Base-by-base conservation (phyloP, 2,329 filamentous ascomycete species). In the Aspergillus novoparasiticus region DNA sequence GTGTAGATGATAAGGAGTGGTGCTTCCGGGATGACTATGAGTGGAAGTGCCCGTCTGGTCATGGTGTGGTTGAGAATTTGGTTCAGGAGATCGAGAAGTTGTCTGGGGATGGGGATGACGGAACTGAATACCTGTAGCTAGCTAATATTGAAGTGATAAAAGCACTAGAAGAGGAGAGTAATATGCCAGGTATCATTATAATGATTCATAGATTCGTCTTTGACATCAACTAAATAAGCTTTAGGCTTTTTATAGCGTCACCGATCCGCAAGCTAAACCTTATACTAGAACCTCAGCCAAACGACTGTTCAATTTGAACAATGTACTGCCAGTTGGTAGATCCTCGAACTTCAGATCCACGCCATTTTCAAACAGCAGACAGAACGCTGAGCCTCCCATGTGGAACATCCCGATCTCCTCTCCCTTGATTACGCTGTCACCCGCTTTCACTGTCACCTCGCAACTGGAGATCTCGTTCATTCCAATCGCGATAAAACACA, bases 401-500 rank as follows among this genome's bases (percentile, higher is more conserved):
- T 60, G 48, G 26, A 60, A 54, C 48, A 60, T 60, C 6, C 48
- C 58, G 12, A 54, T 50, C 48, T 53, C 28, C 3, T 60, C 30
- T 34, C 48, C 48, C 48, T 60, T n/a, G 26, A 6, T 28, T n/a
- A 60, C 58, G 26, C 28, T 16, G 23, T 55, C 32, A 21, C 21
- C 30, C 12, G 30, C 26, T 16, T 59, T 36, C n/a, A 59, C 57
- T 4, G 21, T 51, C 19, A 60, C n/a, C 19, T 60, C 58, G 11
- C 58, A 60, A 16, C 48, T 54, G 11, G 58, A 55, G 12, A 60
- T 45, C 16, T 60, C 48, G 16, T 43, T 54, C 48, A 60, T 60
- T 9, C 58, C 36, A 21, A 60, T 46, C 11, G 58, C 48, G 14
- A 60, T 54, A n/a, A 60, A 60, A 12, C 58, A 60, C n/a, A 60